A percentile compares a stretch with the other conserved stretches of the same genome.
phyloP scores from a whole-genome alignment of 2,329 filamentous ascomycete genomes.

The Dendryphion nanum region DNA sequence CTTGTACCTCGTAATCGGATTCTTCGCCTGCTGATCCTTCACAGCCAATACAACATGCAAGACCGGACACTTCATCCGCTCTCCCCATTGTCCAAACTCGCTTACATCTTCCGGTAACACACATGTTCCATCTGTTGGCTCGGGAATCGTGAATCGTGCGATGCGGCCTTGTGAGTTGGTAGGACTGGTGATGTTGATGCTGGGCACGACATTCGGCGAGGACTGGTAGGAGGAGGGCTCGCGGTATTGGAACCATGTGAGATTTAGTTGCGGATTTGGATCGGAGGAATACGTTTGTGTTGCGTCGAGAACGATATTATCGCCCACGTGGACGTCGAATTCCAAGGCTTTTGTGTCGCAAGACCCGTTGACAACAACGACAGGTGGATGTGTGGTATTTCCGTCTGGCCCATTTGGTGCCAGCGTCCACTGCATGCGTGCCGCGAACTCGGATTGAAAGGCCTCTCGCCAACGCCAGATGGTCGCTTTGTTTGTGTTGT shows the following conservation, averaged over 20 bases:
- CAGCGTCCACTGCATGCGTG: slow-evolving; percentile 44
- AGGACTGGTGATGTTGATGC: slow-evolving; percentile 8
- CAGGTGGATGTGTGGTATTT: slow-evolving; percentile 42
- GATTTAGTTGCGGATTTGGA: slow-evolving; percentile 37
- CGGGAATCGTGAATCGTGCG: slow-evolving; percentile 5
- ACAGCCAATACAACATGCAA: slow-evolving; percentile 9
- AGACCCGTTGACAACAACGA: slow-evolving; percentile 40
- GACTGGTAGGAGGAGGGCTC: slow-evolving; percentile 37
- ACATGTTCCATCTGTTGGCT: slow-evolving; percentile 5
- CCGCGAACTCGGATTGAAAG: slow-evolving; percentile 49
- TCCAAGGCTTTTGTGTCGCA: slow-evolving; percentile 30
- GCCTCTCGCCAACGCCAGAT: slow-evolving; percentile 50
- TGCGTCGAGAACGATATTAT: slow-evolving; percentile 41
- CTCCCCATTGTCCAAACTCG: slow-evolving; percentile 8
- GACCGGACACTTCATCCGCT: slow-evolving; percentile 6
- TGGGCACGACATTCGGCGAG: slow-evolving; percentile 23
- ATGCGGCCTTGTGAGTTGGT: background rate
- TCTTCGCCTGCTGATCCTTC: slow-evolving; percentile 2
- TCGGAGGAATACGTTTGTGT: slow-evolving; percentile 45
- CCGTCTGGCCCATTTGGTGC: slow-evolving; percentile 4
- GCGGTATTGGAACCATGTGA: slow-evolving; percentile 48
- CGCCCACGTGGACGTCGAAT: slow-evolving; percentile 33
- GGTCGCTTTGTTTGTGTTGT: slow-evolving; percentile 42
- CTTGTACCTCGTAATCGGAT: slow-evolving; percentile 13
- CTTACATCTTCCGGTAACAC: slow-evolving; percentile 5